Conservation (phyloP, 768 basidiomycete genomes). For the Podaxis mareebaensis region DNA sequence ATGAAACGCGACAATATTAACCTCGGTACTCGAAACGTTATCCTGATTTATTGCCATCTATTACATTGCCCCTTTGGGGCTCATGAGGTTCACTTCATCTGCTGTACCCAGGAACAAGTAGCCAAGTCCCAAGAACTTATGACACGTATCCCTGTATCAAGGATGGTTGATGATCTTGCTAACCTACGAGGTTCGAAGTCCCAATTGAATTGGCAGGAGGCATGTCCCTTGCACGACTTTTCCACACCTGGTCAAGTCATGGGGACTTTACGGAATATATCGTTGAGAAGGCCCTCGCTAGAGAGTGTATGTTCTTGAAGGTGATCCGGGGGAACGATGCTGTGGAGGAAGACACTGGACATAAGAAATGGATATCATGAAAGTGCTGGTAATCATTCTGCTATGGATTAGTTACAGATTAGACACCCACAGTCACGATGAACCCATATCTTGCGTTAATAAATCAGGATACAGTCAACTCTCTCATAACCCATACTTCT, state of each 20-base stretch:
- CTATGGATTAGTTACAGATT: not conserved
- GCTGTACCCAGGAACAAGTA: slow-evolving; percentile 63
- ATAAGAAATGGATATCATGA: slow-evolving; percentile 21
- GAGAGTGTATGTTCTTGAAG: slow-evolving; percentile 71
- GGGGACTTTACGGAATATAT: slow-evolving; percentile 66
- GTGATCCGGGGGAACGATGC: slow-evolving; percentile 67
- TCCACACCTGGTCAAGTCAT: slow-evolving; percentile 51
- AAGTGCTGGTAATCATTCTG: slow-evolving; percentile 11
- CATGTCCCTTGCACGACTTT: slow-evolving; percentile 58
- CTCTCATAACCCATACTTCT: too few relatives aligned
- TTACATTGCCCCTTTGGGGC: slow-evolving; percentile 33
- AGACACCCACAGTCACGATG: not conserved
- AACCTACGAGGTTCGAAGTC: slow-evolving; percentile 65
- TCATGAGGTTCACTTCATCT: slow-evolving; percentile 78
- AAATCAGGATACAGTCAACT: not conserved
- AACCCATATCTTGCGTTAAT: not conserved
- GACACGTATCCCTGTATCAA: slow-evolving; percentile 58
- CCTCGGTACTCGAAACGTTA: not conserved
- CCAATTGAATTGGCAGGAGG: slow-evolving; percentile 46
- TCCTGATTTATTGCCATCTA: slow-evolving; percentile 1
- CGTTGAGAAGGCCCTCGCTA: slow-evolving; percentile 66
- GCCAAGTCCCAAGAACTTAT: slow-evolving; percentile 58
- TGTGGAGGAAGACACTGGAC: slow-evolving; percentile 40
- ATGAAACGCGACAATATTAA: not conserved
- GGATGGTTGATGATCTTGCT: slow-evolving; percentile 71